Evolutionary conservation across 805 yeast genomes (phyloP), one percentile per base, ranked within the genome.

Genomic region (Naumovozyma castellii): DNA sequence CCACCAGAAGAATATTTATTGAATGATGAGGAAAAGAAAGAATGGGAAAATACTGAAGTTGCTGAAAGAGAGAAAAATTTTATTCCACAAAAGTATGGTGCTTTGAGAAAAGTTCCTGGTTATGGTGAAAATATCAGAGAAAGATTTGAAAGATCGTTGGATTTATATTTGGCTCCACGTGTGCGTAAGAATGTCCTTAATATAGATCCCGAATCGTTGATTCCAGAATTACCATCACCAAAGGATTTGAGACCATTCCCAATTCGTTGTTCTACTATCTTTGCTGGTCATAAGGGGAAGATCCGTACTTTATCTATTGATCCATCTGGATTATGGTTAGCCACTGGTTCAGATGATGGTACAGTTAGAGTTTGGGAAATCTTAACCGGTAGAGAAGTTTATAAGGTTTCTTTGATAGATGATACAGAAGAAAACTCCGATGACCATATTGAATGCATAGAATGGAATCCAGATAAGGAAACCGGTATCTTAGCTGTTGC

Each of bases 321-420:
- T 58, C 94, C 95, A 37, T 70, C 78, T 25, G 98, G 98, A 3
- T 70, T 82, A 51, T 92, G 95, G 92, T 68, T 92, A 41, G 98
- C 98, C 16, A 92, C 98, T 3, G 98, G 97, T 43, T 84, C 95
- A 14, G 97, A 92, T 59, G 98, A 92, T 59, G 97, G 97, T 40
- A 75, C 88, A 14, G 88, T 92, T 5, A 75, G 96, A 51, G 73
- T 92, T n/a, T 92, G 98, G 97, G 98, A 92, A 66, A 80, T 87
- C 15, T 66, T 87, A 43, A 85, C 97, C 4, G 98, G 98, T 35
- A 79, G 98, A 64, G 94, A 90, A 68, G 84, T 90, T 38, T 84
- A 76, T 71, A 75, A 76, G 44, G 67, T 74, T n/a, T 64, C 66
- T 41, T 53, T 77, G 16, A 57, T 74, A 16, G 71, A 75, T 27